Evolutionary conservation across 306 rosid genomes (phyloP), one percentile per base, ranked within the genome.

Genomic region (Crotalaria pallida): DNA sequence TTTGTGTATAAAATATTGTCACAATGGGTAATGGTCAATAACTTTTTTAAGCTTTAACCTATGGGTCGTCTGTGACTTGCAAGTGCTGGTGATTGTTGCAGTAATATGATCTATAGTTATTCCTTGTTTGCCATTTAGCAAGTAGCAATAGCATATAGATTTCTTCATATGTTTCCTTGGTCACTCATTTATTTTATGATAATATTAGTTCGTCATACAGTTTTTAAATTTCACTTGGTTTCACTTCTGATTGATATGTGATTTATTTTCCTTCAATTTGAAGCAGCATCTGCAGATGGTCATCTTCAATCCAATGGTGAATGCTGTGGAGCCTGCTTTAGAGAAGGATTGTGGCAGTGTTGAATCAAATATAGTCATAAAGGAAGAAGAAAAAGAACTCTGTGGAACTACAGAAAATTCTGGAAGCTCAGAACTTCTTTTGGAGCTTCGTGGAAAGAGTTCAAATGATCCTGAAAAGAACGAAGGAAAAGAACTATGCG

Each of bases 211-310:
- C 10, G 38, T 33, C 21, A 17, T n/a, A 19, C 49, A 34, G 19
- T 22, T 24, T 62, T 44, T 43, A 38, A 58, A 55, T 55, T 38
- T 61, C 43, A 61, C n/a, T 50, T 67, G 56, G 58, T 38, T 62
- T 56, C 50, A 43, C 74, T 48, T 17, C 43, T 65, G 36, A 65
- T 21, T 72, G 65, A 60, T 36, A 12, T 13, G 3, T 49, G 9
- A 63, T 50, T 26, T 40, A 58, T 71, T 4, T 78, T 18, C 45
- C 58, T 67, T 76, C 71, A 18, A 38, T 21, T 61, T 71, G 24
- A 63, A 73, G 58, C 83, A 73, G 84, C 72, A 49, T 70, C 49
- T 45, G 10, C 73, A 73, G 48, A 73, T 41, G 66, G 50, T 33
- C 38, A 36, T 29, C 69, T 57, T 55, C 77, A 69, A 66, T 38